A percentile compares a stretch with the other conserved stretches of the same genome.
These are phyloP conservation scores for Tausonia pullulans DNA, from an alignment of 1,284 basidiomycete species.

Conservation along the genomic window DNA sequence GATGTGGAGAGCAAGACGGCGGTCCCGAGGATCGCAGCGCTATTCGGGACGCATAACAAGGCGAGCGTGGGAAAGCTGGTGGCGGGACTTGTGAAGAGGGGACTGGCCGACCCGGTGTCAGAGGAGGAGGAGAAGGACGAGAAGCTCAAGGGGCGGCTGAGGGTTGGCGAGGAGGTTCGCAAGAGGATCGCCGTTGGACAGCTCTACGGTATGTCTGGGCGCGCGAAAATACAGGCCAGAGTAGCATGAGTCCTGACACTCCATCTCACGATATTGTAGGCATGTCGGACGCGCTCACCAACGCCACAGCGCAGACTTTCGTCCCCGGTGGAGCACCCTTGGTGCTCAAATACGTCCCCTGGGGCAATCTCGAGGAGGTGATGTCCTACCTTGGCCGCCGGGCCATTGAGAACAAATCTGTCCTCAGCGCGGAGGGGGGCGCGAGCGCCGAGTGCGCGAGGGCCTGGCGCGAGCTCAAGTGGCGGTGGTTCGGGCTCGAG, in stretches of 20 bases:
- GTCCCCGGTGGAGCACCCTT: slow-evolving; percentile 48
- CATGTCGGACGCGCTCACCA: slow-evolving; percentile 71
- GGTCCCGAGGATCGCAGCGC: slow-evolving; percentile 47
- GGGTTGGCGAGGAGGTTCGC: slow-evolving; percentile 40
- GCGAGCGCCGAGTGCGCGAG: slow-evolving; percentile 46
- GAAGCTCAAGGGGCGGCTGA: slow-evolving; percentile 4
- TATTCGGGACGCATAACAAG: slow-evolving; percentile 83
- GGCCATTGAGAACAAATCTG: slow-evolving; percentile 63
- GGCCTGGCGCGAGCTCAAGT: slow-evolving; percentile 43
- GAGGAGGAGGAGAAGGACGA: too few relatives aligned
- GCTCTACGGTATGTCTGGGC: slow-evolving; percentile 56
- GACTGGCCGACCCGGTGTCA: slow-evolving; percentile 39
- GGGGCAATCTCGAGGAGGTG: slow-evolving; percentile 60
- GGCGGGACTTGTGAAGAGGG: slow-evolving; percentile 46
- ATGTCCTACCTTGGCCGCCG: slow-evolving; percentile 59
- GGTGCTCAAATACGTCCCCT: slow-evolving; percentile 73
- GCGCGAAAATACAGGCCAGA: background rate
- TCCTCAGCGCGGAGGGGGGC: slow-evolving; percentile 48
- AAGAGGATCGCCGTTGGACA: slow-evolving; percentile 68
- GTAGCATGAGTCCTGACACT: background rate
- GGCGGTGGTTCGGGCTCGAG: too few relatives aligned
- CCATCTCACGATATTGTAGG: slow-evolving; percentile 36
- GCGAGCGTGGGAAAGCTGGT: slow-evolving; percentile 52
- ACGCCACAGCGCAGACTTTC: slow-evolving; percentile 51
- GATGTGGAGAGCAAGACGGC: slow-evolving; percentile 34